These are phyloP conservation scores for Bipolaris sorokiniana DNA, from an alignment of 2,329 filamentous ascomycete species.

Conservation along the genomic window DNA sequence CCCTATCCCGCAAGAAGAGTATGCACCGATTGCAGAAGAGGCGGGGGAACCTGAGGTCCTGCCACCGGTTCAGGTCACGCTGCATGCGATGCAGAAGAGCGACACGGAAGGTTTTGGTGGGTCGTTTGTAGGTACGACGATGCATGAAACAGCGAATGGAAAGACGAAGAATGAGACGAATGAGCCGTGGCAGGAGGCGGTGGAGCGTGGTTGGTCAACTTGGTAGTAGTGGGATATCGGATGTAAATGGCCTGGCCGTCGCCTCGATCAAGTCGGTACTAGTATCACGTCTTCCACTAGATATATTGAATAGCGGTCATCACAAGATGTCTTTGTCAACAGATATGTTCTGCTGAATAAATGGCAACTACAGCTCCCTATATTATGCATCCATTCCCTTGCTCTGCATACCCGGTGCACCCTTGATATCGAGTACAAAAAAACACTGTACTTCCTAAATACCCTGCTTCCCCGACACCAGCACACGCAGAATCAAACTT, in stretches of 20 bases:
- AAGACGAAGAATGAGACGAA: constrained; percentile 1
- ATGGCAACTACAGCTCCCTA: background rate
- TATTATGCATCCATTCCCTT: background rate
- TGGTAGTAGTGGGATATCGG: background rate
- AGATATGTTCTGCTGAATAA: background rate
- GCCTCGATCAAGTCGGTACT: no score
- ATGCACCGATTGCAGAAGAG: background rate
- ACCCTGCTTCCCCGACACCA: background rate
- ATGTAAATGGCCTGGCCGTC: background rate
- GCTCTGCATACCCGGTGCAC: background rate
- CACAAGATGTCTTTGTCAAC: background rate
- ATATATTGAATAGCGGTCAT: background rate
- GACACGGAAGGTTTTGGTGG: background rate
- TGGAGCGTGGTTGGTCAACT: constrained; percentile 2
- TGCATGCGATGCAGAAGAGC: background rate
- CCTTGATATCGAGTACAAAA: background rate
- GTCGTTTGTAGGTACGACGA: background rate
- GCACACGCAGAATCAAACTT: background rate
- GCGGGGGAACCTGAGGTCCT: background rate
- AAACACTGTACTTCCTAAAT: background rate
- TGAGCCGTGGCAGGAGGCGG: background rate
- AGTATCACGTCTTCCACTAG: no score
- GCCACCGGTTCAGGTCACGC: background rate
- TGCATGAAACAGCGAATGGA: background rate
- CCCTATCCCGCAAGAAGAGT: background rate